These are phyloP conservation scores for Aureobasidium sp. DNA, from an alignment of 2,329 filamentous ascomycete species.

Conservation along the genomic window DNA sequence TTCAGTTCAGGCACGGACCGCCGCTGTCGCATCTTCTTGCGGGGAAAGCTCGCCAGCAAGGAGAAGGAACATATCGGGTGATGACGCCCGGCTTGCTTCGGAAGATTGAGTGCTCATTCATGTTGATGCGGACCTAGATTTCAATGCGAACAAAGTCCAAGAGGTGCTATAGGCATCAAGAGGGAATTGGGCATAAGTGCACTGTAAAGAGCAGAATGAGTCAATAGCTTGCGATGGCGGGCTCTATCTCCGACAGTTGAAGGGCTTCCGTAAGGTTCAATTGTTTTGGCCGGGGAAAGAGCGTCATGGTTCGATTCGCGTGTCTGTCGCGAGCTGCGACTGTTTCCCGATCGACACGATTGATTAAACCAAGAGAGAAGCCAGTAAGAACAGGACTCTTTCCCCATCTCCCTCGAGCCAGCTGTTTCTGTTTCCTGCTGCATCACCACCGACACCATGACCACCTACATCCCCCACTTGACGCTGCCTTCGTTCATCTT, in stretches of 20 bases:
- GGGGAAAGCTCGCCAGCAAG: neutral
- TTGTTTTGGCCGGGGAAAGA: neutral
- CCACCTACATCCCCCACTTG: conserved; percentile 67
- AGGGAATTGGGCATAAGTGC: neutral
- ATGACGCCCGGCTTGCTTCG: neutral
- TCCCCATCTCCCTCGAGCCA: neutral
- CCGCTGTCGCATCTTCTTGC: neutral
- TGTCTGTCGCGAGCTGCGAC: neutral
- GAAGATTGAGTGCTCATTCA: neutral
- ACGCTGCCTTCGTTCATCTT: conserved; percentile 67
- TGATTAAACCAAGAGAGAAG: neutral
- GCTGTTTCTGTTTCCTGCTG: neutral
- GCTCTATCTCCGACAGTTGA: neutral
- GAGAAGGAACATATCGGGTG: neutral
- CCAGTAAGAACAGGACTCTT: neutral
- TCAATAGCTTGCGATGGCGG: neutral
- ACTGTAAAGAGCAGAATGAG: neutral
- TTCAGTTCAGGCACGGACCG: neutral
- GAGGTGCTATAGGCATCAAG: neutral
- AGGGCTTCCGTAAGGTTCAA: neutral
- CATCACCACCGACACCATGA: conserved; percentile 46
- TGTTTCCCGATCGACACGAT: neutral
- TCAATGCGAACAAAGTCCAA: neutral
- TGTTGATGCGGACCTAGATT: too few species aligned
- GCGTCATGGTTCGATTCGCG: conserved; percentile 2